phyloP scores from a whole-genome alignment of 306 rosid genomes.

The Pachyrhizus erosus region DNA sequence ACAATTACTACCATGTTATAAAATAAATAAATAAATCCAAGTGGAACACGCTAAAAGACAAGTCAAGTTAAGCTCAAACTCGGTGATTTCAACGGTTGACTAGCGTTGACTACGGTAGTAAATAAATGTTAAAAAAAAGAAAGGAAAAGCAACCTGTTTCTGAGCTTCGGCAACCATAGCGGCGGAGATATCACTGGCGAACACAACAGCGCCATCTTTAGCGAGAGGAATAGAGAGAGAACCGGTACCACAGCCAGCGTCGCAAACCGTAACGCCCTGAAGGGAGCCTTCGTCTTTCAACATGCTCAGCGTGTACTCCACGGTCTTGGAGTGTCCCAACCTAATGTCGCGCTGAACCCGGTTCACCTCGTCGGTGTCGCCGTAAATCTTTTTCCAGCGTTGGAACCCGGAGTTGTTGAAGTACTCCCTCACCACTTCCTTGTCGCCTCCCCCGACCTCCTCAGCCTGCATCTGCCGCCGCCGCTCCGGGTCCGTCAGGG shows the following conservation, averaged over 20 bases:
- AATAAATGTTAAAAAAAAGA: background rate
- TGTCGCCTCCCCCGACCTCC: constrained; percentile 94
- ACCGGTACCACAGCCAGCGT: constrained; percentile 99
- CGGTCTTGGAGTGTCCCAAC: constrained; percentile 87
- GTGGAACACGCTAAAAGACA: no score
- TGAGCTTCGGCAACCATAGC: constrained; percentile 94
- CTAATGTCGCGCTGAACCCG: constrained; percentile 82
- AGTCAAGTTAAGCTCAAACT: background rate
- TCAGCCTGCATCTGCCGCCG: constrained; percentile 82
- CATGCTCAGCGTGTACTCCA: constrained; percentile 75
- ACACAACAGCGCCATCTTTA: constrained; percentile 75
- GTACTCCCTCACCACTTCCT: constrained; percentile 91
- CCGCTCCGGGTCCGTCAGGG: constrained; percentile 81
- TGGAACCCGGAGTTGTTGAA: constrained; percentile 92
- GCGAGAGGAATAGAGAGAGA: constrained; percentile 86
- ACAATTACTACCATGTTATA: no score
- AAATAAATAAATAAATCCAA: no score
- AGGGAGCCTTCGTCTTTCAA: constrained; percentile 73
- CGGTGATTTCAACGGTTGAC: background rate
- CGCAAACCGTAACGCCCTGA: constrained; percentile 73
- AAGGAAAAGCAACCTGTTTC: constrained; percentile 56
- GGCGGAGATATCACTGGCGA: constrained; percentile 81
- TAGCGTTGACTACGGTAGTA: background rate
- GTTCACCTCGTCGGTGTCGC: constrained; percentile 92
- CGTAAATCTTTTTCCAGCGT: constrained; percentile 95